Conservation (phyloP, 345 rosid genomes). For the Nasturtium officinale region DNA sequence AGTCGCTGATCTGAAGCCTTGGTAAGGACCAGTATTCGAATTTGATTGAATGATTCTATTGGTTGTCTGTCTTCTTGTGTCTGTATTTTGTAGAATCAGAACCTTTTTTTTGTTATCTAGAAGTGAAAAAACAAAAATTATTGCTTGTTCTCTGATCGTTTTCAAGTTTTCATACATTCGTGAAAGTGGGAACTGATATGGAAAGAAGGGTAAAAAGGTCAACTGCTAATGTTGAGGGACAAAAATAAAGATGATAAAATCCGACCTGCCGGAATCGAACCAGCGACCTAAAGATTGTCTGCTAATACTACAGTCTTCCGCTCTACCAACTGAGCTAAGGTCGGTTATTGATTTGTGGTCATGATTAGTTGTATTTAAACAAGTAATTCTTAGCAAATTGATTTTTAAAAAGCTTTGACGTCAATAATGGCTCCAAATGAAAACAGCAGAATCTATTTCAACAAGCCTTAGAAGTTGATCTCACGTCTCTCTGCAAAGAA, state of each 20-base stretch:
- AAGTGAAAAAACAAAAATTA: not conserved
- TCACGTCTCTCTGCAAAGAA: conserved; percentile 97
- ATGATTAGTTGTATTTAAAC: too few relatives aligned
- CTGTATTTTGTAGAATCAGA: conserved; percentile 30
- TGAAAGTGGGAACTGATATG: not conserved
- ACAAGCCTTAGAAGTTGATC: conserved; percentile 52
- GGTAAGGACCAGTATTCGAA: conserved; percentile 49
- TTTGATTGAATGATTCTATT: conserved; percentile 15
- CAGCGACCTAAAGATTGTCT: conserved; percentile 32
- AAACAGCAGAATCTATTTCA: not conserved
- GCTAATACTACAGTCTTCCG: conserved; percentile 94
- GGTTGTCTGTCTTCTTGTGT: conserved; percentile 13
- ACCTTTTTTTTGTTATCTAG: conserved; percentile 19
- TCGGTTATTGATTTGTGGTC: conserved; percentile 38
- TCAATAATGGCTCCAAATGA: not conserved
- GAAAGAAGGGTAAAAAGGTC: not conserved
- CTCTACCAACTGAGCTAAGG: conserved; percentile 99
- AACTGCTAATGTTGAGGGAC: too few relatives aligned
- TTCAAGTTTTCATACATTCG: not conserved
- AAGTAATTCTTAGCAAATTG: not conserved
- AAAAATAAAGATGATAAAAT: too few relatives aligned
- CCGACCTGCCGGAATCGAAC: conserved; percentile 38
- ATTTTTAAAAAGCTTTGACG: not conserved
- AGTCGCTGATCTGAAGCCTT: conserved; percentile 89
- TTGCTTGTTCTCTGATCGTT: not conserved